Evolutionary conservation across 257 asterid species (phyloP), one percentile per base, ranked within the genome.

Genomic region (Plectranthus barbatus): DNA sequence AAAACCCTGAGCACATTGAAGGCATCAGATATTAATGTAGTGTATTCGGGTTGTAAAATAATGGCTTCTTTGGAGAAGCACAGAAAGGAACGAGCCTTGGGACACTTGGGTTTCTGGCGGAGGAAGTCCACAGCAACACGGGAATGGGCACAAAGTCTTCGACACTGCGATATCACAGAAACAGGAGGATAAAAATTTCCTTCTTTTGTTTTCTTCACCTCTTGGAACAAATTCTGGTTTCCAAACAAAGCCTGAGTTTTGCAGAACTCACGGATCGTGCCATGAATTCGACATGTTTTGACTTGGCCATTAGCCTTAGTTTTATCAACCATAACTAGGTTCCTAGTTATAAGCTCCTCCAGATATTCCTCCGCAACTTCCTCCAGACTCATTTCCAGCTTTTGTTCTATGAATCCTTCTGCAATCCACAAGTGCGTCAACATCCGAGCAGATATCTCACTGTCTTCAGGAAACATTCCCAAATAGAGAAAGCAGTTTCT

Each of bases 211-310:
- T 14, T 73, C 14, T 63, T 67, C 40, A 81, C 73, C 69, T 81
- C 84, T 44, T 75, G 81, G 57, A 70, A 78, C 49, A 81, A 57
- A 24, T 81, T 66, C 45, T 70, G 74, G 1, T 40, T 55, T 4
- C 33, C 53, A 10, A 54, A 66, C 13, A 55, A 70, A 52, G 84
- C 79, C 34, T 76, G 75, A 9, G 50, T 53, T 20, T 63, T 81
- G 76, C 91, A 84, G 33, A 81, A 81, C 10, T 74, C 81, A 2
- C 81, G 79, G 42, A 84, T 63, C 75, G 76, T 70, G 51, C 75
- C 87, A 34, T 84, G 86, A 41, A 84, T 54, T 7, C 82, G 82
- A 51, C 87, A 81, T 7, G 82, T 70, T 71, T 75, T 77, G 31
- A 73, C 59, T 6, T 68, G 64, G 3, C 85, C 80, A 21, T 55